phyloP scores from a whole-genome alignment of 169 alveolate genomes.

The Plasmodium falciparum region DNA sequence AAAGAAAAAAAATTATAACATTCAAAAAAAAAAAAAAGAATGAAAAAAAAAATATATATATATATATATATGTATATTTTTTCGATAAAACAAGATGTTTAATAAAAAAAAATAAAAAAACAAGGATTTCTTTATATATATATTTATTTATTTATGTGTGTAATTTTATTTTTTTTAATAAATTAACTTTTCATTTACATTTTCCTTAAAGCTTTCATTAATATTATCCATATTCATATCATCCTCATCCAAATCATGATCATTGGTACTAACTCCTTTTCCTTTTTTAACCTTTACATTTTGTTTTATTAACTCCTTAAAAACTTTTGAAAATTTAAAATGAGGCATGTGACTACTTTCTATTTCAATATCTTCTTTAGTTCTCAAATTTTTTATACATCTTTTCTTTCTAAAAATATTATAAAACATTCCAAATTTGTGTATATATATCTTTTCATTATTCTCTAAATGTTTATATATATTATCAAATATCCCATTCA shows the following conservation, averaged over 20 bases:
- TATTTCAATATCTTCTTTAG: conserved; percentile 63
- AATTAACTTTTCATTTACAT: conserved; percentile 67
- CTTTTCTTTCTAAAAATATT: conserved; percentile 69
- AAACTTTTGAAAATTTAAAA: conserved; percentile 67
- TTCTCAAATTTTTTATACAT: conserved; percentile 62
- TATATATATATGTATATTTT: conserved; percentile 8
- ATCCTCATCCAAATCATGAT: conserved; percentile 43
- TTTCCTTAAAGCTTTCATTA: conserved; percentile 69
- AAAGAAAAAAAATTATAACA: no score
- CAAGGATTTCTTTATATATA: background rate
- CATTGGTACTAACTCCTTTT: conserved; percentile 14
- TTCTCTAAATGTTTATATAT: conserved; percentile 69
- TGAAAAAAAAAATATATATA: background rate
- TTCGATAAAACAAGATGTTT: conserved; percentile 1
- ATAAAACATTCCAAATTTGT: conserved; percentile 71
- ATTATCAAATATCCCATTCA: conserved; percentile 75
- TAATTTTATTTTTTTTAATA: conserved; percentile 19
- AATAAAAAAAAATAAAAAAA: conserved; percentile 14
- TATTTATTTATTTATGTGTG: background rate
- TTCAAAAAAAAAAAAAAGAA: no score
- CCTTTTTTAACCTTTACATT: conserved; percentile 46
- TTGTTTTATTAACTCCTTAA: conserved; percentile 51
- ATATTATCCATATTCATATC: conserved; percentile 48
- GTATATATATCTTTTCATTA: conserved; percentile 66
- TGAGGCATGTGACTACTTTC: conserved; percentile 74